These are phyloP conservation scores for Trypanosoma avium DNA, from an alignment of 208 protist genomes.

Conservation along the genomic window DNA sequence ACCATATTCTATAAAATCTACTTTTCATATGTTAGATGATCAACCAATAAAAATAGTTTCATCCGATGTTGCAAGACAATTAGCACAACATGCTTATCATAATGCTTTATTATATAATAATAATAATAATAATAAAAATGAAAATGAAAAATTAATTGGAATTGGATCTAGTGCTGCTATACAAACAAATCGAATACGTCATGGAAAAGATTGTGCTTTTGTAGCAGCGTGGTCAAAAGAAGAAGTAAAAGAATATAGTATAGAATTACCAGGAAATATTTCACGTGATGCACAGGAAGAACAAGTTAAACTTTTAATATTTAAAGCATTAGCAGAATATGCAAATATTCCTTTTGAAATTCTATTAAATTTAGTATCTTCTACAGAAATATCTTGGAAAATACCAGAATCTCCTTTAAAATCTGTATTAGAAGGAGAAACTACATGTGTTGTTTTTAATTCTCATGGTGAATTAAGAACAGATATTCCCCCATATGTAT, in stretches of 20 bases:
- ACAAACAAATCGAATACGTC: slow-evolving; percentile 34
- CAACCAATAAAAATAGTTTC: slow-evolving; percentile 37
- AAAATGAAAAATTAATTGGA: slow-evolving; percentile 33
- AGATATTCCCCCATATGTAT: not conserved
- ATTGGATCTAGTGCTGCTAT: slow-evolving; percentile 59
- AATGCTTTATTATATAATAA: slow-evolving; percentile 5
- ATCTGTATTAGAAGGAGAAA: slow-evolving; percentile 23
- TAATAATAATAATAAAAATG: slow-evolving; percentile 4
- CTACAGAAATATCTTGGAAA: not conserved
- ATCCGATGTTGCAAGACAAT: slow-evolving; percentile 32
- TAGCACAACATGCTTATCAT: slow-evolving; percentile 66
- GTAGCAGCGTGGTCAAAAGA: slow-evolving; percentile 47
- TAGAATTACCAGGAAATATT: slow-evolving; percentile 34
- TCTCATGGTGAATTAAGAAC: slow-evolving; percentile 44
- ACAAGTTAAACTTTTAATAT: slow-evolving; percentile 42
- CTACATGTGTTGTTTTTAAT: slow-evolving; percentile 50
- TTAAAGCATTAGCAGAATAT: slow-evolving; percentile 43
- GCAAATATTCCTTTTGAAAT: slow-evolving; percentile 2
- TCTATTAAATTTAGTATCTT: not conserved
- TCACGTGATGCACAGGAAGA: slow-evolving; percentile 46
- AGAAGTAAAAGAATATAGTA: slow-evolving; percentile 20
- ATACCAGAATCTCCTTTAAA: slow-evolving; percentile 3
- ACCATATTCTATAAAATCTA: slow-evolving; percentile 38
- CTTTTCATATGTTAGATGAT: slow-evolving; percentile 40
- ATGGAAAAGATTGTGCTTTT: slow-evolving; percentile 39